Conservation (phyloP, 106 monocot species). For the Phalaenopsis aphrodite region DNA sequence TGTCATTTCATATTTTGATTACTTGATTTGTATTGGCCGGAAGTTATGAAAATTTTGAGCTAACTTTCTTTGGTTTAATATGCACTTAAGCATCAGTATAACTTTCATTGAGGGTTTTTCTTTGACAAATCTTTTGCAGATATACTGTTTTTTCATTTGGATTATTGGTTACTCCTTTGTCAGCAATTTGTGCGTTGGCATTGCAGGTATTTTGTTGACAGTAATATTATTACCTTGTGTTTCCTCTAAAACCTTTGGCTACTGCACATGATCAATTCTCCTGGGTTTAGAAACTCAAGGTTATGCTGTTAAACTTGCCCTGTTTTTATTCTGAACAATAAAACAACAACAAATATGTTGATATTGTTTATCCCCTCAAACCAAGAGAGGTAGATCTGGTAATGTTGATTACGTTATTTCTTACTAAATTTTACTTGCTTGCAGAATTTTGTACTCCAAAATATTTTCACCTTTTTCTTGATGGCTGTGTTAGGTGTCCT, state of each 20-base stretch:
- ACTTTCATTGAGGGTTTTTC: too few species aligned
- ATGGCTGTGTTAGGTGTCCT: slow-evolving; percentile 35
- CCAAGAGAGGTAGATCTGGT: background rate
- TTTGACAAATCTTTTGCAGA: slow-evolving; percentile 13
- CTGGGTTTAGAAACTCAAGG: background rate
- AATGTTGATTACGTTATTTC: background rate
- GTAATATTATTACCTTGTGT: background rate
- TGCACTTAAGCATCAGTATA: too few species aligned
- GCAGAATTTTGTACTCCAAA: slow-evolving; percentile 46
- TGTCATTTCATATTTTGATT: background rate
- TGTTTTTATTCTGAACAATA: background rate
- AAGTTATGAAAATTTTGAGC: too few species aligned
- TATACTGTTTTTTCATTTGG: slow-evolving; percentile 45
- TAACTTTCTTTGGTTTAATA: too few species aligned
- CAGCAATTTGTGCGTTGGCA: slow-evolving; percentile 25
- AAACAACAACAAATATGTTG: background rate
- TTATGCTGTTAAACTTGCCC: background rate
- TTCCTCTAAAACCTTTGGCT: background rate
- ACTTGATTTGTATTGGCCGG: background rate
- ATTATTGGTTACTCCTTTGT: slow-evolving; percentile 27
- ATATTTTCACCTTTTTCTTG: slow-evolving; percentile 26
- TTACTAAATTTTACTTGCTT: slow-evolving; percentile 1
- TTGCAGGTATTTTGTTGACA: slow-evolving; percentile 25
- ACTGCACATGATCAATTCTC: background rate
- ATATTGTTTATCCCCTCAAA: background rate